These are phyloP conservation scores for Suillus ampliporus DNA, from an alignment of 768 basidiomycete genomes.

Conservation along the genomic window DNA sequence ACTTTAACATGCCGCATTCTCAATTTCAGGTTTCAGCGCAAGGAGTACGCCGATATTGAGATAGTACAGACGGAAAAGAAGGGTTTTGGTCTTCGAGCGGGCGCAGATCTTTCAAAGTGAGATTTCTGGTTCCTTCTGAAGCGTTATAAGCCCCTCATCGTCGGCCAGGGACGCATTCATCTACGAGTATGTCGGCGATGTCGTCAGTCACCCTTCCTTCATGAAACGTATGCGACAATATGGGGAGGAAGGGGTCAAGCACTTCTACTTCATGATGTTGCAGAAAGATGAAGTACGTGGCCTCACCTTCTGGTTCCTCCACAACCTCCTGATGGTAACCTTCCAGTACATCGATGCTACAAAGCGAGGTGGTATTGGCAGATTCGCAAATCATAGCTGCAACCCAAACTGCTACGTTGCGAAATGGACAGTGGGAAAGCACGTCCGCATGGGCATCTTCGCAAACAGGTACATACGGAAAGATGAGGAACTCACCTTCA, in stretches of 20 bases:
- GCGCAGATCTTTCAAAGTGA: slow-evolving; percentile 65
- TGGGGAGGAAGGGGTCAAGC: slow-evolving; percentile 88
- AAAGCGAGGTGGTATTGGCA: slow-evolving; percentile 93
- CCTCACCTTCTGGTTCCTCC: neutral
- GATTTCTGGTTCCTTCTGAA: slow-evolving; percentile 24
- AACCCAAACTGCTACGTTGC: slow-evolving; percentile 98
- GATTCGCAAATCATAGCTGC: slow-evolving; percentile 98
- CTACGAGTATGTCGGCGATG: slow-evolving; percentile 98
- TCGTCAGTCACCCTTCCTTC: slow-evolving; percentile 86
- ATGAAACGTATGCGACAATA: slow-evolving; percentile 95
- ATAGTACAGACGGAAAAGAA: slow-evolving; percentile 96
- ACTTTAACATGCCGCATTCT: slow-evolving; percentile 3
- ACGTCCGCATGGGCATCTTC: slow-evolving; percentile 97
- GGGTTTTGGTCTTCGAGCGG: slow-evolving; percentile 91
- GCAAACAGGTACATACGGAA: slow-evolving; percentile 79
- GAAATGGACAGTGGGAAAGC: slow-evolving; percentile 92
- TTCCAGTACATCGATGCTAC: slow-evolving; percentile 97
- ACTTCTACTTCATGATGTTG: slow-evolving; percentile 99
- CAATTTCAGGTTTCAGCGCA: slow-evolving; percentile 77
- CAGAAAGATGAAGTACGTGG: slow-evolving; percentile 91
- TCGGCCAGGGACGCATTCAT: slow-evolving; percentile 82
- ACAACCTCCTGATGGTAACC: neutral
- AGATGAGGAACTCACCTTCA: slow-evolving; percentile 94
- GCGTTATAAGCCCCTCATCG: slow-evolving; percentile 12
- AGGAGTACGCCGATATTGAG: slow-evolving; percentile 83